Evolutionary conservation across 1,139 yeast genomes (phyloP), one percentile per base, ranked within the genome.

Genomic region (Pichia sp.): DNA sequence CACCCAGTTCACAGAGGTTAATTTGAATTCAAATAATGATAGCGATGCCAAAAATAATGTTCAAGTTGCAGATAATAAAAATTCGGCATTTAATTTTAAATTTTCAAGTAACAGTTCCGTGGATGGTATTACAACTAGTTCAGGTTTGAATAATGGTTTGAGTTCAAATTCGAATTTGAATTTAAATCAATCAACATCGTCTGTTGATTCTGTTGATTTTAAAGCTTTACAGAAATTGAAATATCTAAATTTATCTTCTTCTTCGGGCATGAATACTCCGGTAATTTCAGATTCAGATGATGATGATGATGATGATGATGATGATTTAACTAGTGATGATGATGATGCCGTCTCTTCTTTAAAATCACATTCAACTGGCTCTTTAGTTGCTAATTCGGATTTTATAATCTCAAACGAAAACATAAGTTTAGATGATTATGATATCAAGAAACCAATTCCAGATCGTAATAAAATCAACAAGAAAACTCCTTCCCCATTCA

Each of bases 241-340:
- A 24, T 24, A 32, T 6, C 20, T 39, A 12, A 43, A 43, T 24
- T 12, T 35, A 7, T 39, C 45, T 5, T 38, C 46, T 9, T 37
- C 47, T 3, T 46, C 49, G 6, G 40, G 41, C 10, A 35, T 16
- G 11, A 38, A 39, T 24, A 46, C 51, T 10, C 53, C 53, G 3
- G 46, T 51, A 4, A 50, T 50, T 12, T 51, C 55, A 9, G 48
- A 45, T 26, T 48, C 53, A 3, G 50, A 47, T 26, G 45, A 41
- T 37, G 53, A 48, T 20, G 4, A 6, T 4, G 37, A 41, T 6
- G 36, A 35, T 20, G 32, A 33, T 7, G 27, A 24, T 10, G 33
- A 27, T 35, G 34, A 29, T 11, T 2, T 24, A 11, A 35, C 11
- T 24, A 30, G 22, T n/a, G 40, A 27, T 30, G 44, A 45, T 30